These are phyloP conservation scores for Coelastrella sp. DNA, from an alignment of 139 green algal species.

Conservation along the genomic window DNA sequence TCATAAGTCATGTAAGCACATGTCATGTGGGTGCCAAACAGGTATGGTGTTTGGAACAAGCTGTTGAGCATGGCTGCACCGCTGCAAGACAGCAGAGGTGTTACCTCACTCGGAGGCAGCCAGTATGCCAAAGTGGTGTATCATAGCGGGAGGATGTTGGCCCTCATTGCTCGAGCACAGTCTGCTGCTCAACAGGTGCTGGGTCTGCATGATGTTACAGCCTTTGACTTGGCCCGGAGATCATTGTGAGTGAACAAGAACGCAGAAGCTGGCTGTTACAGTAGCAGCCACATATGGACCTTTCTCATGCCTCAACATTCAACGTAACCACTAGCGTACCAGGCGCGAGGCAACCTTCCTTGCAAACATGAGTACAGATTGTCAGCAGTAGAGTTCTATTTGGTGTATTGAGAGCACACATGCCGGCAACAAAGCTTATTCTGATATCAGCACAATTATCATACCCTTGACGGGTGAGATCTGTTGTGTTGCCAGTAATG, in stretches of 20 bases:
- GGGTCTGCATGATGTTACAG: slow-evolving; percentile 22
- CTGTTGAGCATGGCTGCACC: slow-evolving; percentile 45
- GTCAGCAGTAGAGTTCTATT: too few relatives aligned
- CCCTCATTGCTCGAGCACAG: slow-evolving; percentile 2
- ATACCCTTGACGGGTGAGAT: too few relatives aligned
- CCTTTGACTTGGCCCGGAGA: slow-evolving; percentile 35
- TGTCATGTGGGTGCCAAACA: slow-evolving; percentile 5
- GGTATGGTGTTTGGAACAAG: slow-evolving; percentile 49
- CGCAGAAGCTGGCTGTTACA: too few relatives aligned
- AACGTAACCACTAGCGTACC: slow-evolving; percentile 9
- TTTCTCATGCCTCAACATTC: slow-evolving; percentile 16
- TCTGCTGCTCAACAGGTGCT: slow-evolving; percentile 5
- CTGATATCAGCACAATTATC: too few relatives aligned
- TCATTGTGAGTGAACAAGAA: slow-evolving; percentile 44
- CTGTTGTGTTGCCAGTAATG: neutral
- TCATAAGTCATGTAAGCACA: too few relatives aligned
- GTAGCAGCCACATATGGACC: neutral
- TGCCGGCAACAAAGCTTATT: too few relatives aligned
- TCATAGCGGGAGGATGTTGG: neutral
- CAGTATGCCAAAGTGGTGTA: slow-evolving; percentile 42
- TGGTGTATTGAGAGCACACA: too few relatives aligned
- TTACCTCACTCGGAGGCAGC: slow-evolving; percentile 25
- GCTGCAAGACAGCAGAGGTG: slow-evolving; percentile 30
- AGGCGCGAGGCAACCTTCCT: too few relatives aligned
- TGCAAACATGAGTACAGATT: too few relatives aligned